These are phyloP conservation scores for Monilinia fructicola DNA, from an alignment of 2,329 filamentous ascomycete species.

Conservation along the genomic window DNA sequence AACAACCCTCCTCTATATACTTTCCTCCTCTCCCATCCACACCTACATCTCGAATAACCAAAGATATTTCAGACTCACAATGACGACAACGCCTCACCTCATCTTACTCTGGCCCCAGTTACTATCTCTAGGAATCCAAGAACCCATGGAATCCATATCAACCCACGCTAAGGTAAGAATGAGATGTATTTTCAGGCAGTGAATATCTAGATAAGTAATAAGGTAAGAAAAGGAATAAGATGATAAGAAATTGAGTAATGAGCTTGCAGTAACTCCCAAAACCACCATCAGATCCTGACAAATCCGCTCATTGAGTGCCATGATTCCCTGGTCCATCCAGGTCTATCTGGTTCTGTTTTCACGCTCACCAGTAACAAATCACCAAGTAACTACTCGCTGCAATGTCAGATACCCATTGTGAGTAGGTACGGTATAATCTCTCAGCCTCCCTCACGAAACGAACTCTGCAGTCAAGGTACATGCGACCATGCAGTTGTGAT, in stretches of 20 bases:
- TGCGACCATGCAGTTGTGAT: background rate
- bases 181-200: background rate
- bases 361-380: background rate
- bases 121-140: background rate
- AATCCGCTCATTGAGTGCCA: background rate
- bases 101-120: conserved; percentile 17
- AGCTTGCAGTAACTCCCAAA: background rate
- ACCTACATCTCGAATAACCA: background rate
- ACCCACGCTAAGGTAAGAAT: background rate
- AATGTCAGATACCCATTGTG: conserved; percentile 6
- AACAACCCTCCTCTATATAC: conserved; percentile 19
- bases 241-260: conserved; percentile 1
- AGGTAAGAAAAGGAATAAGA: background rate
- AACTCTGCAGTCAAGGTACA: conserved; percentile 2
- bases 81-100: conserved; percentile 24
- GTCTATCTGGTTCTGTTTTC: background rate
- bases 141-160: conserved; percentile 2
- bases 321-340: background rate
- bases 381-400: background rate
- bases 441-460: conserved; percentile 9
- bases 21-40: too few relatives aligned
- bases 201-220: conserved; percentile 8
- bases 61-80: conserved; percentile 5
- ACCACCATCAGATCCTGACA: conserved; percentile 17
- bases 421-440: background rate